Evolutionary conservation across 441 rosid genomes (phyloP), one percentile per base, ranked within the genome.

Genomic region (Croton setiger): DNA sequence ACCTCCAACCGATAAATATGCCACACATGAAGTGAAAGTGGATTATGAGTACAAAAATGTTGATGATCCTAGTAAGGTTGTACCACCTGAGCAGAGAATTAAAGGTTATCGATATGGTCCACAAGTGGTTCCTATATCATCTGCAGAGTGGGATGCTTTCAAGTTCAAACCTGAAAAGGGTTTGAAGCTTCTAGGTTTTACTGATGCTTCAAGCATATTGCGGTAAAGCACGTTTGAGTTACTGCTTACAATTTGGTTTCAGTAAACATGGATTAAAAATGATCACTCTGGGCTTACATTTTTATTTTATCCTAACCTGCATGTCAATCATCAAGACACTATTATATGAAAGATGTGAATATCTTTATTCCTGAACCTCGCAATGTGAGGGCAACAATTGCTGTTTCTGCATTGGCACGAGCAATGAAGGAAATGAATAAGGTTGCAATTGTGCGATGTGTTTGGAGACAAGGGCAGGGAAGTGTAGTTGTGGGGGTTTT

Each of bases 41-140:
- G 96, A 88, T 85, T 91, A 80, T 66, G 93, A 87, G 68, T 94
- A 92, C 74, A 86, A 81, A 80, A 78, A 78, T 72, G 49, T 74
- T 57, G 89, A 78, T 69, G 91, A 82, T 69, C 67, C 85, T 65
- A 76, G 76, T 73, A 81, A 83, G 73, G 82, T 71, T 72, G 78
- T 94, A 37, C 94, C 97, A 17, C 96, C 92, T 18, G 94, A 92
- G 51, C 97, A 92, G 83, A 85, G 98, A 80, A 88, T 88, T 77
- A 94, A 92, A 76, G 99, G 98, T 66, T 92, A 85, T 72, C 89
- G 86, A 60, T 94, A 90, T 79, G 99, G 99, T 61, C 98, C 94
- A 70, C 99, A 92, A 63, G 92, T 94, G n/a, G 79, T 94, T 76
- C 98, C 98, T 62, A 78, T 94, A 72, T 85, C 98, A 74, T 70